These are phyloP conservation scores for Xeromyces bisporus DNA, from an alignment of 495 filamentous ascomycete genomes.

Conservation along the genomic window DNA sequence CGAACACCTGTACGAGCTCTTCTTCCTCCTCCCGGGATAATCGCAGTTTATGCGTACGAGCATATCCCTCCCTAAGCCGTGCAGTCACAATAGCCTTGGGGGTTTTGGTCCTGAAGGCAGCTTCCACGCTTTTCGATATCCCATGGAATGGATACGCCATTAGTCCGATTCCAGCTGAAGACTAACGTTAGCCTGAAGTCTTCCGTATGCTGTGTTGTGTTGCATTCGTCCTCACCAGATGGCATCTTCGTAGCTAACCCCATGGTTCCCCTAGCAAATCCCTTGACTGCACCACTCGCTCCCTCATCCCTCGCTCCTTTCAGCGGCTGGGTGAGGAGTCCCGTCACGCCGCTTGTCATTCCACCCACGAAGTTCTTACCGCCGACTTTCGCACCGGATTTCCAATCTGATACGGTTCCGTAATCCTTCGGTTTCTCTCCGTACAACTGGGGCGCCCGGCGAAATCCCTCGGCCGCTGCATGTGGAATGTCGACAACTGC, in stretches of 20 bases:
- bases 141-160: constrained; percentile 14
- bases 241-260: constrained; percentile 51
- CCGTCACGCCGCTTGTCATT: constrained; percentile 57
- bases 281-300: constrained; percentile 41
- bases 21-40: not conserved
- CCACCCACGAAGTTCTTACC: constrained; percentile 49
- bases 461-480: constrained; percentile 63
- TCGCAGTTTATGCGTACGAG: not conserved
- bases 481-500: constrained; percentile 47
- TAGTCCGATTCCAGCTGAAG: constrained; percentile 11
- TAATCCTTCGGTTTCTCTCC: constrained; percentile 36
- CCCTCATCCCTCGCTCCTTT: constrained; percentile 44
- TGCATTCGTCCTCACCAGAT: constrained; percentile 9
- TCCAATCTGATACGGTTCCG: constrained; percentile 18
- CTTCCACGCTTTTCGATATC: constrained; percentile 11
- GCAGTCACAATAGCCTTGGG: constrained; percentile 7
- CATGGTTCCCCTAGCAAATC: constrained; percentile 57
- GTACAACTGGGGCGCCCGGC: constrained; percentile 68
- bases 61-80: constrained; percentile 5
- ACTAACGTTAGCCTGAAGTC: not conserved
- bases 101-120: constrained; percentile 11
- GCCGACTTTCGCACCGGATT: constrained; percentile 16
- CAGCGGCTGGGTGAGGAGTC: constrained; percentile 47
- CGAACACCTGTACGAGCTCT: not conserved
- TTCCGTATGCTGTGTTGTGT: not conserved